Evolutionary conservation across 495 filamentous ascomycete genomes (phyloP).

Genomic region (Opeltia flavorubescens): DNA sequence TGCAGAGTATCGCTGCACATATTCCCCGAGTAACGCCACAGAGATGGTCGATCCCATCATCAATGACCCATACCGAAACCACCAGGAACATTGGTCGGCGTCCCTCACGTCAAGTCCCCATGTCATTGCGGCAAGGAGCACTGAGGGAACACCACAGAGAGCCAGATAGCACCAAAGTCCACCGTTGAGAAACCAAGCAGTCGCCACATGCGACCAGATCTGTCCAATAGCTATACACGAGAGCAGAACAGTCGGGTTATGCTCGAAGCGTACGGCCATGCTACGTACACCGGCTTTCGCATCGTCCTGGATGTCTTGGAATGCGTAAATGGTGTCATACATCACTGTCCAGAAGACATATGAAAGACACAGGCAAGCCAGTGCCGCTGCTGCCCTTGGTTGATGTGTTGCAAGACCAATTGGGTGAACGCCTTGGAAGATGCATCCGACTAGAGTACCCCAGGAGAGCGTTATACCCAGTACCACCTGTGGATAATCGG

Average conservation of each 20-base stretch:
- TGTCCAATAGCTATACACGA: background rate
- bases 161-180: background rate
- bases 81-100: background rate
- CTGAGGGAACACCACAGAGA: background rate
- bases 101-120: background rate
- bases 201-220: background rate
- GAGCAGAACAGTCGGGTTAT: background rate
- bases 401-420: conserved; percentile 1
- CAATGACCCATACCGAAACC: background rate
- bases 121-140: background rate
- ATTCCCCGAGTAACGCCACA: too few relatives aligned
- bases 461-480: conserved; percentile 15
- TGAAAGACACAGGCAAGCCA: conserved; percentile 6
- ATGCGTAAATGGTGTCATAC: conserved; percentile 32
- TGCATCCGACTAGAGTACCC: conserved; percentile 16
- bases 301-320: conserved; percentile 29
- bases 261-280: conserved; percentile 17
- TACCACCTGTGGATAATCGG: conserved; percentile 18
- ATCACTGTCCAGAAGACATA: conserved; percentile 24
- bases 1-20: too few relatives aligned
- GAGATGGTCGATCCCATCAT: background rate
- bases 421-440: conserved; percentile 2
- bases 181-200: background rate
- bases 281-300: conserved; percentile 22
- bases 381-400: background rate